phyloP scores from a whole-genome alignment of 352 stramenopile genomes.

The Ophiocytium majus region DNA sequence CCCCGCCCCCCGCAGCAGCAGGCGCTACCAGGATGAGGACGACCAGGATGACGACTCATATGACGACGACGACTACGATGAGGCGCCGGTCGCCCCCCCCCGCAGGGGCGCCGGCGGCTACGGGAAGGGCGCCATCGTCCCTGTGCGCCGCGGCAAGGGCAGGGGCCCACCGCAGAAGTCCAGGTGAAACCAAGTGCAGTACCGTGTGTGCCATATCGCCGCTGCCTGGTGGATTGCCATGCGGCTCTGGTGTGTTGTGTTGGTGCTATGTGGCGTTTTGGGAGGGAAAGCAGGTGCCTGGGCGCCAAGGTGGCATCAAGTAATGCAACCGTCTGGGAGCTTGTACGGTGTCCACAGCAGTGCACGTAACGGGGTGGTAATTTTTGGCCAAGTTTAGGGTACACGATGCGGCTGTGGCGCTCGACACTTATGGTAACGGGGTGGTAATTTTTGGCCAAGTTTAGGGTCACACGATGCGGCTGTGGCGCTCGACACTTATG shows the following conservation, averaged over 20 bases:
- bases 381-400: too few relatives aligned
- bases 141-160: neutral
- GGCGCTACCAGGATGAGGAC: too few relatives aligned
- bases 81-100: neutral
- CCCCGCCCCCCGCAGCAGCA: too few relatives aligned
- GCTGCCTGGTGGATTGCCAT: neutral
- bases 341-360: neutral
- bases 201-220: neutral
- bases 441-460: too few relatives aligned
- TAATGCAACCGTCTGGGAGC: neutral
- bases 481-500: too few relatives aligned
- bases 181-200: neutral
- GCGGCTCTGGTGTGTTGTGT: neutral
- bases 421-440: too few relatives aligned
- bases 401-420: too few relatives aligned
- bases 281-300: neutral
- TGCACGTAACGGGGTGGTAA: too few relatives aligned
- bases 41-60: neutral
- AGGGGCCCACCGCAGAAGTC: constrained; percentile 4
- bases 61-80: constrained; percentile 24
- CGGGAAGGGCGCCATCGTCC: constrained; percentile 15
- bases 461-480: too few relatives aligned
- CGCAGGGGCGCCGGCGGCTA: neutral
- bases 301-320: neutral
- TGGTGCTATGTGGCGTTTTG: neutral